These are phyloP conservation scores for Magnolia kwangsiensis DNA, from an alignment of 164 flowering plant species.

Conservation along the genomic window DNA sequence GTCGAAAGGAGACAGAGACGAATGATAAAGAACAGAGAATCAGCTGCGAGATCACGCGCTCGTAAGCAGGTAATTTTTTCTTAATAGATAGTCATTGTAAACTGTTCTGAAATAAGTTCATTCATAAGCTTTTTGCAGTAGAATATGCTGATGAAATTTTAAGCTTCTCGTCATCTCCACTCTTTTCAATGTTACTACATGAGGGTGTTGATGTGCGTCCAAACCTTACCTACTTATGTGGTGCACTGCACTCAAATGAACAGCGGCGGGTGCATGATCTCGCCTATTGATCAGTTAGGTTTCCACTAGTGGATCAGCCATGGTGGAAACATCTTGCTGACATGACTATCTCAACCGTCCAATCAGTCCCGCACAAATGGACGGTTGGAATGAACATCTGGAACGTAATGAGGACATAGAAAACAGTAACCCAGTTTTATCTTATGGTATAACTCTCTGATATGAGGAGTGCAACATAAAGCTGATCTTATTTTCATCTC, in stretches of 20 bases:
- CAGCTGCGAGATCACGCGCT: constrained; percentile 96
- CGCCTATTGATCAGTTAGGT: too few relatives aligned
- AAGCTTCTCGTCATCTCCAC: not conserved
- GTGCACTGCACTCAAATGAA: too few relatives aligned
- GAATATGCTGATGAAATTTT: not conserved
- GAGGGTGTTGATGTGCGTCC: not conserved
- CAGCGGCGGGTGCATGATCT: too few relatives aligned
- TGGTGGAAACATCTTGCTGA: too few relatives aligned
- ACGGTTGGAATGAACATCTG: too few relatives aligned
- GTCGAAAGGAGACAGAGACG: constrained; percentile 89
- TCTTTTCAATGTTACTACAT: not conserved
- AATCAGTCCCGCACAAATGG: too few relatives aligned
- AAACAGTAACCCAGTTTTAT: too few relatives aligned
- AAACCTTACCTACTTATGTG: too few relatives aligned
- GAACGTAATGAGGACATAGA: too few relatives aligned
- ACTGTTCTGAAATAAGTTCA: not conserved
- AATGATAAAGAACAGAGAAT: constrained; percentile 94
- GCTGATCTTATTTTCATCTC: not conserved
- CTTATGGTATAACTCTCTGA: not conserved
- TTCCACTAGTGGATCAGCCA: too few relatives aligned
- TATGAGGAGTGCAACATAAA: not conserved
- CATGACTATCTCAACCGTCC: too few relatives aligned
- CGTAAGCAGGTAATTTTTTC: constrained; percentile 73
- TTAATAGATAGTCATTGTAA: not conserved
- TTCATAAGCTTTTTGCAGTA: not conserved